Conservation (phyloP, 2,329 filamentous ascomycete species). For the Ilyonectria robusta region DNA sequence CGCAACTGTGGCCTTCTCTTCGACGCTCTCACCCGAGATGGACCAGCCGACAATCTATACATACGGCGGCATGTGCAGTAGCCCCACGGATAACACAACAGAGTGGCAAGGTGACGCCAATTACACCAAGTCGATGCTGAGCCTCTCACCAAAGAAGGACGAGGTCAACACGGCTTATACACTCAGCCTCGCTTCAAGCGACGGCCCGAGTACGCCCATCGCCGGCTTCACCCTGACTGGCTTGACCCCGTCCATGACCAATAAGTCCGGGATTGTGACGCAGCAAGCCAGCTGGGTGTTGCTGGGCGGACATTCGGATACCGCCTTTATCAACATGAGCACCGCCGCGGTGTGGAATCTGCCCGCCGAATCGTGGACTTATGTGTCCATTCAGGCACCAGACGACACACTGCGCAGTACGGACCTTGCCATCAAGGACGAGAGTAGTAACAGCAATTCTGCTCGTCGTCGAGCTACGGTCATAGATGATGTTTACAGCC, state of each 20-base stretch:
- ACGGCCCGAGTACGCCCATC: conserved; percentile 81
- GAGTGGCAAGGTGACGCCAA: conserved; percentile 78
- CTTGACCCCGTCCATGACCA: conserved; percentile 78
- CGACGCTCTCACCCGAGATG: conserved; percentile 66
- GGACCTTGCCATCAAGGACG: conserved; percentile 67
- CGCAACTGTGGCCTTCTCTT: conserved; percentile 77
- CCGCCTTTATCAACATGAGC: conserved; percentile 95
- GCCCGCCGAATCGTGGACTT: conserved; percentile 89
- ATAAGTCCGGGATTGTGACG: conserved; percentile 74
- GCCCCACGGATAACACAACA: conserved; percentile 54
- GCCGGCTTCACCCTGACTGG: conserved; percentile 89
- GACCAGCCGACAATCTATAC: conserved; percentile 74
- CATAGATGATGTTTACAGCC: conserved; percentile 73
- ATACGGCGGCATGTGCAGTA: conserved; percentile 93
- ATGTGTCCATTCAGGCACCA: conserved; percentile 74
- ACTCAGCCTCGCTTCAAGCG: conserved; percentile 56
- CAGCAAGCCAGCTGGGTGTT: conserved; percentile 86
- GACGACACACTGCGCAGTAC: conserved; percentile 56
- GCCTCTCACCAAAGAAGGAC: conserved; percentile 65
- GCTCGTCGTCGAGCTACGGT: conserved; percentile 34
- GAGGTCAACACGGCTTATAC: conserved; percentile 51
- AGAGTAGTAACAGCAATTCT: conserved; percentile 12
- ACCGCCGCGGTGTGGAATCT: conserved; percentile 89
- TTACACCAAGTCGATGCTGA: conserved; percentile 87
- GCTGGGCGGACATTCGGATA: conserved; percentile 86